Evolutionary conservation across 2,329 filamentous ascomycete species (phyloP), one percentile per base, ranked within the genome.

Genomic region (Fusarium redolens): DNA sequence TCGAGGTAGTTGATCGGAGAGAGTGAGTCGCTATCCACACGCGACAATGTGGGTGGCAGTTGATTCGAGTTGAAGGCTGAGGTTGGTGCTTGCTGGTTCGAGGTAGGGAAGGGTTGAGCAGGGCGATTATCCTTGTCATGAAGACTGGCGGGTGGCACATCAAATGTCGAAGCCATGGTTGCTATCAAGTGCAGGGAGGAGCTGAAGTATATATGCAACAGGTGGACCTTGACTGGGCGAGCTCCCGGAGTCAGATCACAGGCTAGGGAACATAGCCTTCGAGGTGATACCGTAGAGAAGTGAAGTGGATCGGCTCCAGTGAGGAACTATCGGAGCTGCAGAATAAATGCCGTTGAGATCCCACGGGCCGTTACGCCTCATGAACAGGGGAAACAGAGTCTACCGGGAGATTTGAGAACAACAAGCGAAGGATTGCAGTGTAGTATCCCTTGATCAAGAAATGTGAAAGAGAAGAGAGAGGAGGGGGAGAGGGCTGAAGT

Each of bases 161-260:
- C 82, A 76, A 82, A 85, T 74, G 82, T 80, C 55, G 83, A 85
- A 80, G 84, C 81, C 85, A 86, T 86, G 77, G 75, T 78, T 78
- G 76, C 74, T 72, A 52, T 58, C 67, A 44, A 59, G 59, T 55
- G 45, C 50, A 55, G 71, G 67, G 72, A 72, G 75, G 72, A 70
- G 71, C 75, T 72, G 41, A 65, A 75, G 75, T 75, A 79, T 82
- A 83, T 83, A 82, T 83, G 81, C 54, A 77, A 65, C 48, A 48
- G 41, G 73, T 69, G 65, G 67, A 74, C 64, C 68, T 77, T 59
- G 60, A 69, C 68, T 75, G 69, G 68, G 72, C 59, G 68, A 71
- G 50, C 67, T 78, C 76, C 76, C 76, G 61, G 67, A 69, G 75
- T 75, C 71, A 70, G 68, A 71, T 81, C 77, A 81, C 75, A 75